Conservation (phyloP, 139 green algal species). For the Choricystis sp. region DNA sequence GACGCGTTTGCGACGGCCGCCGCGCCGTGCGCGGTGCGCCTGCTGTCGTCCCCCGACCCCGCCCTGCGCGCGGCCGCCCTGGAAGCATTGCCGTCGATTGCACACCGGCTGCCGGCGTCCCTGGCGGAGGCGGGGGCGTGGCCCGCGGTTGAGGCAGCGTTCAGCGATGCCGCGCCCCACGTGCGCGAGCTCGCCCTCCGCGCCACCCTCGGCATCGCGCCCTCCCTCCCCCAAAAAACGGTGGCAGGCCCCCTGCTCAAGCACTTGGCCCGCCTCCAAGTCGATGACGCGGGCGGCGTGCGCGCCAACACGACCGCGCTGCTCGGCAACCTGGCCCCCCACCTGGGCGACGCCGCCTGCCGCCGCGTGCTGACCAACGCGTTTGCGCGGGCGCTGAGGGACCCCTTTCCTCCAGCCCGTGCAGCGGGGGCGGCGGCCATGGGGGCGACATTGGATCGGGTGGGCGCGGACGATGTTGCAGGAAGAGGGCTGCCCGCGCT, state of each 20-base stretch:
- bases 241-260: slow-evolving; percentile 80
- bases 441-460: slow-evolving; percentile 44
- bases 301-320: slow-evolving; percentile 96
- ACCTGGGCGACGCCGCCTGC: slow-evolving; percentile 56
- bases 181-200: slow-evolving; percentile 95
- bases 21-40: slow-evolving; percentile 51
- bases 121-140: slow-evolving; percentile 42
- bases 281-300: slow-evolving; percentile 90
- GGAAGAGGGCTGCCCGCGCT: slow-evolving; percentile 58
- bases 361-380: slow-evolving; percentile 87
- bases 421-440: slow-evolving; percentile 55
- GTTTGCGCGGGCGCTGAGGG: slow-evolving; percentile 78
- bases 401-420: slow-evolving; percentile 65
- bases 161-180: slow-evolving; percentile 77
- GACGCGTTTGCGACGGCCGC: slow-evolving; percentile 46
- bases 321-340: slow-evolving; percentile 77
- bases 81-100: slow-evolving; percentile 66
- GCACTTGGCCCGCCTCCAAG: slow-evolving; percentile 62
- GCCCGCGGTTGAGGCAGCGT: slow-evolving; percentile 49
- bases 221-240: slow-evolving; percentile 75
- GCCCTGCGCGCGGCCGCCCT: slow-evolving; percentile 69
- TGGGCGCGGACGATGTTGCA: slow-evolving; percentile 58
- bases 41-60: slow-evolving; percentile 65
- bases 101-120: slow-evolving; percentile 10
- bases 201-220: slow-evolving; percentile 65